A percentile compares a stretch with the other conserved stretches of the same genome.
Evolutionary conservation across 768 basidiomycete genomes (phyloP).

Genomic region (Tubosaeta sp.): DNA sequence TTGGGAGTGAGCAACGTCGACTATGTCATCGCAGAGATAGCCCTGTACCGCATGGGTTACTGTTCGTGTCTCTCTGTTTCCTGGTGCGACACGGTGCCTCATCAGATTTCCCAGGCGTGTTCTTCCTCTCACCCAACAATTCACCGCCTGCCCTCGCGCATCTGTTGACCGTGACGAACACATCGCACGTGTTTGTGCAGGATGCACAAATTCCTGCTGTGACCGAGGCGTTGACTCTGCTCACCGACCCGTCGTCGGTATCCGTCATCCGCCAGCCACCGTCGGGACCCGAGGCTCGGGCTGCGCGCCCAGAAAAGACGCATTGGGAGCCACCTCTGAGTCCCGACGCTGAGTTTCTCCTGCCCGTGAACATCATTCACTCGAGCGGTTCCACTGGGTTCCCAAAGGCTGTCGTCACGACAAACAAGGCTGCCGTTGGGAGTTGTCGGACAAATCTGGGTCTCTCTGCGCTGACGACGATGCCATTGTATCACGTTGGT

Average conservation of each 20-base stretch:
- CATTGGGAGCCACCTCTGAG: slow-evolving; percentile 20
- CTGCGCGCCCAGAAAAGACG: slow-evolving; percentile 16
- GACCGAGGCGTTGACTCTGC: slow-evolving; percentile 11
- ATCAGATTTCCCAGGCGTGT: slow-evolving; percentile 15
- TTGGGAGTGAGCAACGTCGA: slow-evolving; percentile 26
- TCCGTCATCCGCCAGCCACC: slow-evolving; percentile 22
- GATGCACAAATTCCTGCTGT: slow-evolving; percentile 12
- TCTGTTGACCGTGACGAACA: slow-evolving; percentile 30
- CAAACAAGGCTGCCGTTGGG: slow-evolving; percentile 34
- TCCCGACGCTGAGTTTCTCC: slow-evolving; percentile 19
- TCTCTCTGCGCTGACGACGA: slow-evolving; percentile 18
- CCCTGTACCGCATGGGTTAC: slow-evolving; percentile 30
- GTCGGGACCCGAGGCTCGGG: slow-evolving; percentile 12
- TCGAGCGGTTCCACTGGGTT: slow-evolving; percentile 41
- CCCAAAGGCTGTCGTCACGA: slow-evolving; percentile 41
- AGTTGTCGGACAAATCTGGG: slow-evolving; percentile 33
- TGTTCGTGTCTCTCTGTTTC: slow-evolving; percentile 14
- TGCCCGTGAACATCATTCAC: slow-evolving; percentile 21
- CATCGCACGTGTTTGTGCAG: slow-evolving; percentile 24
- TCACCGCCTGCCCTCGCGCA: slow-evolving; percentile 45
- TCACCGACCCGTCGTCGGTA: slow-evolving; percentile 20
- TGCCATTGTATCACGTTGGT: slow-evolving; percentile 33
- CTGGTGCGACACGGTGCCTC: neutral
- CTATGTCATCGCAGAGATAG: slow-evolving; percentile 24
- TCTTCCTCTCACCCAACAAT: slow-evolving; percentile 42